Evolutionary conservation across 2,329 filamentous ascomycete genomes (phyloP).

Genomic region (Cercospora sojina): DNA sequence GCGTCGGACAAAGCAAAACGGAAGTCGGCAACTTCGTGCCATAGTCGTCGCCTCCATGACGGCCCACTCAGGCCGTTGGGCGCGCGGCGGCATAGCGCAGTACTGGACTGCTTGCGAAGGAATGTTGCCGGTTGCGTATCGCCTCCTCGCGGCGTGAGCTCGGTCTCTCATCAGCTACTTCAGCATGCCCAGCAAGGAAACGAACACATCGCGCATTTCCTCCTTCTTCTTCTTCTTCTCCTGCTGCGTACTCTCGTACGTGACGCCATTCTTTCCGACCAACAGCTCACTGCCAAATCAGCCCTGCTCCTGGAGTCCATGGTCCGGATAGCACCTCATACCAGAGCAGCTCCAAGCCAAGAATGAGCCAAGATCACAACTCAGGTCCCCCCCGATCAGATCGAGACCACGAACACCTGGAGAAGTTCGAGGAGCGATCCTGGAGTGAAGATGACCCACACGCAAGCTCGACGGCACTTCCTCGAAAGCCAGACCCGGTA

Average conservation of each 20-base stretch:
- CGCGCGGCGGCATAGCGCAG: not conserved
- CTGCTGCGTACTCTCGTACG: not conserved
- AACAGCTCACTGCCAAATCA: not conserved
- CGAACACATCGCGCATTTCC: not conserved
- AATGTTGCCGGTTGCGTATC: not conserved
- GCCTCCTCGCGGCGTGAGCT: not conserved
- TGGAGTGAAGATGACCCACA: constrained; percentile 17
- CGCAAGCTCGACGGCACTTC: constrained; percentile 15
- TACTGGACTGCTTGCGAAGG: not conserved
- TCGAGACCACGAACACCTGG: constrained; percentile 15
- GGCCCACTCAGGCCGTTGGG: not conserved
- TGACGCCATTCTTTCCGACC: not conserved
- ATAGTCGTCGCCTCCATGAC: not conserved
- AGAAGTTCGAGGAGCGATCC: constrained; percentile 20
- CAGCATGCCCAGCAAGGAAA: not conserved
- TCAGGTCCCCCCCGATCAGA: constrained; percentile 13
- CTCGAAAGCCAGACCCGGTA: constrained; percentile 20
- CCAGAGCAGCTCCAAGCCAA: constrained; percentile 1
- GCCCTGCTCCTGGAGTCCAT: not conserved
- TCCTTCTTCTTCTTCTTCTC: not conserved
- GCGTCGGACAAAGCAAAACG: not conserved
- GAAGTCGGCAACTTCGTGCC: not conserved
- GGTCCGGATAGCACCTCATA: not conserved
- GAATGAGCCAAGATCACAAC: constrained; percentile 23
- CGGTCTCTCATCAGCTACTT: not conserved